Conservation (phyloP, 2,329 filamentous ascomycete species). For the Fusarium pininemorale region DNA sequence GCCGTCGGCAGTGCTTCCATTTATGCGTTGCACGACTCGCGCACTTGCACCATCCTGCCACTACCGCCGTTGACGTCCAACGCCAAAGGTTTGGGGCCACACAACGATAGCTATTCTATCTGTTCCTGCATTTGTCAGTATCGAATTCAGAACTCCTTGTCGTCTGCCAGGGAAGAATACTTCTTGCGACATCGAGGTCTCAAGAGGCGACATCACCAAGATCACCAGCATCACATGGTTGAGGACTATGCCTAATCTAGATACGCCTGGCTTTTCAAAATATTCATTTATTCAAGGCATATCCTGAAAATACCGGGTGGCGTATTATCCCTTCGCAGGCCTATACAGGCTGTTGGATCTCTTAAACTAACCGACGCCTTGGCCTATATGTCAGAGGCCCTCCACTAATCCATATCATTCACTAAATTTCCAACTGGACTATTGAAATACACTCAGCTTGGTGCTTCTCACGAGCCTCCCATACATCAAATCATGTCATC, state of each 20-base stretch:
- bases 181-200: neutral
- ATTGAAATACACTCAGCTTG: neutral
- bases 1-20: slow-evolving; percentile 12
- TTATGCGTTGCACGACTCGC: slow-evolving; percentile 28
- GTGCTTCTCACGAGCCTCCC: neutral
- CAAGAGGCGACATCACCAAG: neutral
- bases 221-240: neutral
- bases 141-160: neutral
- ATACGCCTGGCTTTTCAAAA: neutral
- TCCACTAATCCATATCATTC: neutral
- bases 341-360: neutral
- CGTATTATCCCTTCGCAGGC: neutral
- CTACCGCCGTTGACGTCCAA: slow-evolving; percentile 8
- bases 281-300: slow-evolving; percentile 3
- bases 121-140: slow-evolving; percentile 28
- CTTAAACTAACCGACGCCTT: neutral
- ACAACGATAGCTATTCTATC: neutral
- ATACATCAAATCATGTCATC: slow-evolving; percentile 13
- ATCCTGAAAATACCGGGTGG: neutral
- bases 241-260: slow-evolving; percentile 23
- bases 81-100: slow-evolving; percentile 11
- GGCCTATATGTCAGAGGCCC: neutral
- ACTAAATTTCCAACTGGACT: neutral
- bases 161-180: neutral
- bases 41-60: slow-evolving; percentile 16